A percentile compares a stretch with the other conserved stretches of the same genome.
These are phyloP conservation scores for Phytophthora gonapodyides DNA, from an alignment of 352 stramenopile species.

Conservation along the genomic window DNA sequence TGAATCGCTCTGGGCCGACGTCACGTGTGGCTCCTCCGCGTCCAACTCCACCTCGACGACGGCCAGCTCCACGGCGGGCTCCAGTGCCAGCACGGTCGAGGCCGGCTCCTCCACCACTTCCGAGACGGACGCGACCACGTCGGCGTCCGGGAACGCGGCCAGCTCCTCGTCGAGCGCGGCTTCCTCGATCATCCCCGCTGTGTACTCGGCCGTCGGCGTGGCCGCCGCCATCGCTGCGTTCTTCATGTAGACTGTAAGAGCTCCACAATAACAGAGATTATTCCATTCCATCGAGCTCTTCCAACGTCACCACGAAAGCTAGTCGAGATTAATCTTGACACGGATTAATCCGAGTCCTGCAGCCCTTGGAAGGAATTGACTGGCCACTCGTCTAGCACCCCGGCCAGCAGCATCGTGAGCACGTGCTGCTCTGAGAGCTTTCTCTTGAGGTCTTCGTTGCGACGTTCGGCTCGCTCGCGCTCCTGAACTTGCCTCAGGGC, in stretches of 20 bases:
- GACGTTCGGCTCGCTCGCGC: constrained; percentile 14
- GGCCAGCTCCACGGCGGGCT: constrained; percentile 14
- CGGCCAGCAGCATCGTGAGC: constrained; percentile 19
- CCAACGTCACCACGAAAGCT: background rate
- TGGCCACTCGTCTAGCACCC: constrained; percentile 20
- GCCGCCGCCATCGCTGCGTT: constrained; percentile 18
- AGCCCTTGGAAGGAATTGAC: background rate
- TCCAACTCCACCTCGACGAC: constrained; percentile 19
- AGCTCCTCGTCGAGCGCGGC: constrained; percentile 25
- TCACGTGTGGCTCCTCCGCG: constrained; percentile 31
- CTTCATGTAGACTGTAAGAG: constrained; percentile 28
- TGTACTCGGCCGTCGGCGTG: constrained; percentile 27
- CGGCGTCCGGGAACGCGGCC: background rate
- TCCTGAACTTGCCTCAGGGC: constrained; percentile 23
- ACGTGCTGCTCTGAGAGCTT: constrained; percentile 22
- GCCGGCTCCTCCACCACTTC: constrained; percentile 17
- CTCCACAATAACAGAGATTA: constrained; percentile 8
- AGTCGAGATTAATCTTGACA: constrained; percentile 4
- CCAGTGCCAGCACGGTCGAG: constrained; percentile 18
- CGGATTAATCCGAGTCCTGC: constrained; percentile 6
- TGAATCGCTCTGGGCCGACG: constrained; percentile 33
- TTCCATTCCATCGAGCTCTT: background rate
- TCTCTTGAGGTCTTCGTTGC: constrained; percentile 26
- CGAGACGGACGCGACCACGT: constrained; percentile 14
- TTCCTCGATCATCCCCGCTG: constrained; percentile 21